Percentiles rank a stretch among this genome's conserved stretches.
Conservation (phyloP, 106 monocot genomes). For the Acorus calamus region DNA sequence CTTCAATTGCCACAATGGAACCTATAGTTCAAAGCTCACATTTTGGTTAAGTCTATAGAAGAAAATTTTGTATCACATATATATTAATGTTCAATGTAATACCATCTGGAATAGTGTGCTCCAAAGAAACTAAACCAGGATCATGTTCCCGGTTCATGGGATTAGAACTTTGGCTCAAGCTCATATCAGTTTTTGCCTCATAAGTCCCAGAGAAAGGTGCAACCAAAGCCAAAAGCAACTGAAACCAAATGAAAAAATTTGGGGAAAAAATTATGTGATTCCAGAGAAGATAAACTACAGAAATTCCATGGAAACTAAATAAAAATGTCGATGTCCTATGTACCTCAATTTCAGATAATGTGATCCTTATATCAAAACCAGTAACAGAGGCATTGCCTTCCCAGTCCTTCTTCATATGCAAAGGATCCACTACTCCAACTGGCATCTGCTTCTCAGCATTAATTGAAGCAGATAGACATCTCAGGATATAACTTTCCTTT, state of each 20-base stretch:
- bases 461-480: conserved; percentile 39
- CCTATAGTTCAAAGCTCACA: conserved; percentile 28
- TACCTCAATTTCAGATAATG: conserved; percentile 67
- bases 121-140: conserved; percentile 8
- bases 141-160: conserved; percentile 10
- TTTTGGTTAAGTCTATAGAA: background rate
- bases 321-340: background rate
- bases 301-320: background rate
- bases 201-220: conserved; percentile 32
- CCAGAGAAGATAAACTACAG: background rate
- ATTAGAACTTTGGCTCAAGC: conserved; percentile 3
- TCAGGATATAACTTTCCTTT: conserved; percentile 35
- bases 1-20: conserved; percentile 73
- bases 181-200: conserved; percentile 13
- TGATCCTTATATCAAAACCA: conserved; percentile 49
- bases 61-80: background rate
- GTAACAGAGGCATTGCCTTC: conserved; percentile 54
- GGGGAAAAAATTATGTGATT: background rate
- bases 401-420: conserved; percentile 39
- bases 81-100: conserved; percentile 9
- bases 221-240: conserved; percentile 54
- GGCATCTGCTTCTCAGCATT: conserved; percentile 30
- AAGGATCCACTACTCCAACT: conserved; percentile 4
- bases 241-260: background rate
- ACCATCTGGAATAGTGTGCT: conserved; percentile 60